Evolutionary conservation across 2,329 filamentous ascomycete genomes (phyloP).

Genomic region (Aspergillus chevalieri): DNA sequence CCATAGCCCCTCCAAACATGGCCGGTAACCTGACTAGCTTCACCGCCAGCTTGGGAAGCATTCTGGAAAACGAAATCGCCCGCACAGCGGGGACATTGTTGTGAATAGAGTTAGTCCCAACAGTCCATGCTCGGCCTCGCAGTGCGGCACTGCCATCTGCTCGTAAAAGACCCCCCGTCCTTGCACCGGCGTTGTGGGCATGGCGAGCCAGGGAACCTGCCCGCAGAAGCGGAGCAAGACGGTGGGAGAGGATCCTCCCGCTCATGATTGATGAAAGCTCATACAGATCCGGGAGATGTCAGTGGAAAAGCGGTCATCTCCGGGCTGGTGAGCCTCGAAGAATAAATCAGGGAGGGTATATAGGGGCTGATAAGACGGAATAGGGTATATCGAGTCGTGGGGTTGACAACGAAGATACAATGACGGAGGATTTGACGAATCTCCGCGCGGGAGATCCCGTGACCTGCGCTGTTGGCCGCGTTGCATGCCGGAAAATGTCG

Average conservation of each 20-base stretch:
- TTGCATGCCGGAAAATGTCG: constrained; percentile 18
- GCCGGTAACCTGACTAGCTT: constrained; percentile 86
- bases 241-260: constrained; percentile 68
- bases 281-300: constrained; percentile 23
- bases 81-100: constrained; percentile 61
- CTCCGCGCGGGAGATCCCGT: constrained; percentile 16
- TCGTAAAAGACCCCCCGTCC: constrained; percentile 63
- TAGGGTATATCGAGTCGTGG: too few species aligned
- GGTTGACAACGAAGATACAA: too few species aligned
- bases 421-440: constrained; percentile 1
- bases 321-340: constrained; percentile 12
- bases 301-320: constrained; percentile 14
- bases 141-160: constrained; percentile 57
- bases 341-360: constrained; percentile 5
- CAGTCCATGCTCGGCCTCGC: constrained; percentile 66
- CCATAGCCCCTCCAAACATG: constrained; percentile 80
- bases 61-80: constrained; percentile 60
- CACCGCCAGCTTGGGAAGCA: constrained; percentile 77
- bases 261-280: constrained; percentile 51
- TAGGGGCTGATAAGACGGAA: neutral
- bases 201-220: constrained; percentile 56
- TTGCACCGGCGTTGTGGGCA: constrained; percentile 55
- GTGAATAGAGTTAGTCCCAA: constrained; percentile 72
- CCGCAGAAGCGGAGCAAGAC: constrained; percentile 62
- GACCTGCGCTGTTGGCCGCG: constrained; percentile 29